A percentile compares a stretch with the other conserved stretches of the same genome.
Evolutionary conservation across 768 basidiomycete genomes (phyloP).

Genomic region (Tubosaeta brunneosetosa): DNA sequence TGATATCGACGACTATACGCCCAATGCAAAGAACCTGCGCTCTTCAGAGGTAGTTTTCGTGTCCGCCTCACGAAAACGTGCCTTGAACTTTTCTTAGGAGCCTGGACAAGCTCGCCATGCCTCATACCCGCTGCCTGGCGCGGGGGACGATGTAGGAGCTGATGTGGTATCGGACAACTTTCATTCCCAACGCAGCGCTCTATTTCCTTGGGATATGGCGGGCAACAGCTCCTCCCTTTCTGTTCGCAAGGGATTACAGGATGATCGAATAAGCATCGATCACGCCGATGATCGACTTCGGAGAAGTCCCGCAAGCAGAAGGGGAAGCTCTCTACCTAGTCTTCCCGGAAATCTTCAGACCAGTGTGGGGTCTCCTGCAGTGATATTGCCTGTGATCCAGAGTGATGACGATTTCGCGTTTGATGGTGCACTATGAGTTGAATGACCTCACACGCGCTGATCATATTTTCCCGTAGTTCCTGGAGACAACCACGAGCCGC

Average conservation of each 20-base stretch:
- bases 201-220: constrained; percentile 85
- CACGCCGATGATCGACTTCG: constrained; percentile 50
- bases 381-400: constrained; percentile 37
- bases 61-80: not conserved
- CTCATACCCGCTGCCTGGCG: constrained; percentile 51
- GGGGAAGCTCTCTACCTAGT: constrained; percentile 57
- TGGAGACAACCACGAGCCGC: constrained; percentile 40
- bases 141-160: constrained; percentile 48
- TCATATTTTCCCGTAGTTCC: constrained; percentile 25
- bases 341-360: constrained; percentile 40
- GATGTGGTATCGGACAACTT: constrained; percentile 38
- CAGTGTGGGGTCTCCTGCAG: constrained; percentile 46
- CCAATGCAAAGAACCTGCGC: constrained; percentile 28
- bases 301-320: constrained; percentile 50
- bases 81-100: constrained; percentile 47
- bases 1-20: constrained; percentile 12
- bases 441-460: not conserved
- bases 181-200: constrained; percentile 59
- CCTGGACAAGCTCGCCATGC: constrained; percentile 79
- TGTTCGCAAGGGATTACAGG: constrained; percentile 32
- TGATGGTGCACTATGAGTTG: constrained; percentile 43
- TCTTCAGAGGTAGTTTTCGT: constrained; percentile 58
- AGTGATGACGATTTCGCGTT: constrained; percentile 62
- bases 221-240: constrained; percentile 55
- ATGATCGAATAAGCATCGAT: constrained; percentile 47